Percentiles rank a stretch among this genome's conserved stretches.
phyloP scores from a whole-genome alignment of 2,329 filamentous ascomycete species.

The Talaromyces islandicus region DNA sequence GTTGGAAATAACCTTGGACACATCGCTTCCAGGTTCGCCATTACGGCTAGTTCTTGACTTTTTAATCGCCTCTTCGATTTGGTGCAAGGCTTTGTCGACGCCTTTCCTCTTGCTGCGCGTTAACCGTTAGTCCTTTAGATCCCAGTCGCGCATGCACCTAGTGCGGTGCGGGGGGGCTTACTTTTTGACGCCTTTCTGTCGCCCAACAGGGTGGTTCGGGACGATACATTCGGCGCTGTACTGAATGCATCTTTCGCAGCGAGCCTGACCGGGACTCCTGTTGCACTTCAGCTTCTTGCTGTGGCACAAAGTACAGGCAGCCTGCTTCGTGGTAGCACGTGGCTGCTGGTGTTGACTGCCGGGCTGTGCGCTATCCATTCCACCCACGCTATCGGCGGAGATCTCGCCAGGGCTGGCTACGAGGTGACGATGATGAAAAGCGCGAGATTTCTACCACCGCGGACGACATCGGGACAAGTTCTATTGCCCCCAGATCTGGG shows the following conservation, averaged over 20 bases:
- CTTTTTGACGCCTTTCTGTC: slow-evolving; percentile 75
- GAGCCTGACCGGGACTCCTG: slow-evolving; percentile 45
- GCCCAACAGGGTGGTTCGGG: slow-evolving; percentile 65
- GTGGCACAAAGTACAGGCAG: slow-evolving; percentile 60
- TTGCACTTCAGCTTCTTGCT: slow-evolving; percentile 65
- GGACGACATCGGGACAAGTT: background rate
- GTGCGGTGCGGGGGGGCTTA: slow-evolving; percentile 25
- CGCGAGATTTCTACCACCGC: background rate
- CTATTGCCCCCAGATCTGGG: background rate
- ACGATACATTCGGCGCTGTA: slow-evolving; percentile 58
- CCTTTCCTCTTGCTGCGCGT: slow-evolving; percentile 62
- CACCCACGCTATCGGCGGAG: background rate
- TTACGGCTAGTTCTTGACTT: slow-evolving; percentile 42
- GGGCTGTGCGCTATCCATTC: slow-evolving; percentile 4
- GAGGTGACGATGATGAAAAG: background rate
- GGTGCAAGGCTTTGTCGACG: slow-evolving; percentile 66
- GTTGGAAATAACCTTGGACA: slow-evolving; percentile 37
- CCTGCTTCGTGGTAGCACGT: slow-evolving; percentile 19
- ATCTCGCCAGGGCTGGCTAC: background rate
- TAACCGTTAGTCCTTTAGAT: background rate
- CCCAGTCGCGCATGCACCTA: background rate
- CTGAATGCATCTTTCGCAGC: slow-evolving; percentile 58
- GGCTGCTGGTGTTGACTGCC: background rate
- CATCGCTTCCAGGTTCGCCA: slow-evolving; percentile 35
- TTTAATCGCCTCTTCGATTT: slow-evolving; percentile 65